A percentile compares a stretch with the other conserved stretches of the same genome.
Conservation (phyloP, 176 grass and related monocot species). For the Thinopyrum elongatum region DNA sequence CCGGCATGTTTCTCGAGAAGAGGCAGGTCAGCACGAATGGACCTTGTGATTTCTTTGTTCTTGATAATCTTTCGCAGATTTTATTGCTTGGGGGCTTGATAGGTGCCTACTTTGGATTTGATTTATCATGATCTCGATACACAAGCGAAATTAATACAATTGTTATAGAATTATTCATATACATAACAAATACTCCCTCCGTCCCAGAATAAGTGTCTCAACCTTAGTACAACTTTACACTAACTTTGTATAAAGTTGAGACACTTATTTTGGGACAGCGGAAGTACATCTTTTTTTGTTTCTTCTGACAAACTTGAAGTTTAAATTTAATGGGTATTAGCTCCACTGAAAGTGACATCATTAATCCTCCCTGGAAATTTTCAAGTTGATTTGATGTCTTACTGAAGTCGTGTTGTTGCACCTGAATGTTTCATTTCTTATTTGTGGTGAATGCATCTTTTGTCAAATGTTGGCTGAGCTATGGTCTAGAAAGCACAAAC, state of each 20-base stretch:
- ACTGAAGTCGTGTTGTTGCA: neutral
- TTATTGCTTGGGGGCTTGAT: neutral
- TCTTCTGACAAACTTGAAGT: neutral
- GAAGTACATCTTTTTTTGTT: neutral
- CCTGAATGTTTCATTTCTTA: neutral
- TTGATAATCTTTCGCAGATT: neutral
- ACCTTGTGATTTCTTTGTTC: neutral
- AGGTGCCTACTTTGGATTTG: neutral
- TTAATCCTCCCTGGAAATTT: neutral
- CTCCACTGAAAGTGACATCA: neutral
- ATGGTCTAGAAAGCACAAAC: neutral
- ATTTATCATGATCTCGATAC: neutral
- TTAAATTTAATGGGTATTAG: neutral
- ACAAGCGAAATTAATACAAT: neutral
- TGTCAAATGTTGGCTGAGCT: neutral
- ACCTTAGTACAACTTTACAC: too few species aligned
- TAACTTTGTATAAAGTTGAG: too few species aligned
- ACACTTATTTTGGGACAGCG: too few species aligned
- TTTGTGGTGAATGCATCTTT: neutral
- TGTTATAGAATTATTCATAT: neutral
- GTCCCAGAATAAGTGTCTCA: too few species aligned
- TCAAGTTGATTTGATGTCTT: neutral
- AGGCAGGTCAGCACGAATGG: conserved; percentile 47
- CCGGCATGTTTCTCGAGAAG: conserved; percentile 89
- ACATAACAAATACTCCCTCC: too few species aligned